Evolutionary conservation across 83 land plant species (phyloP), one percentile per base, ranked within the genome.

Genomic region (Picea abies): DNA sequence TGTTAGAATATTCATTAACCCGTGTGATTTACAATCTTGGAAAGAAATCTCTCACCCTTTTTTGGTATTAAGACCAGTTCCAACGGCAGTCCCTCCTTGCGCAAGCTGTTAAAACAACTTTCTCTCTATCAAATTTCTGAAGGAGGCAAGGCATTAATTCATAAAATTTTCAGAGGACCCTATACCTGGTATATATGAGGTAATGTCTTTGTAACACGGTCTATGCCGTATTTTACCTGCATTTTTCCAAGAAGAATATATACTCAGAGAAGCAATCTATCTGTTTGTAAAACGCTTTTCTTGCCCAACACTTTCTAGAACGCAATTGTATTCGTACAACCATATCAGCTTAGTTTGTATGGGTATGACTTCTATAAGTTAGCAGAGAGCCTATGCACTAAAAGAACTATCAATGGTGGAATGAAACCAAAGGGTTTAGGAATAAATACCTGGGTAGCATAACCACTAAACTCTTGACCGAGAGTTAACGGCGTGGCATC

Each of bases 1-100:
- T 71, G 10, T 7, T 9, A 73, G 23, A n/a, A 44, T n/a, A 3
- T 73, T 10, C 4, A 73, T n/a, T 37, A 73, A n/a, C 17, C 23
- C 19, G 10, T n/a, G 56, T 0, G 11, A 37, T 70, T 17, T 37
- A 16, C 20, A 17, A 19, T 37, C 2, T n/a, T 17, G 41, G 22
- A 67, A 68, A 20, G 1, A 66, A 67, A 75, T 52, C 56, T 37
- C 86, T 73, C 90, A 97, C 99, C 99, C 99, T 78, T 91, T 97
- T 88, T 93, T 95, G 22, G 99, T 88, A 88, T 97, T 97, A 72
- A 97, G 89, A 35, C 99, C 99, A 82, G 98, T 97, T 73, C 99
- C 99, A 10, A 97, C 99, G 75, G 99, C 99, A 85, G 99, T 97
- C 67, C 99, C 99, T 85, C 99, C 99, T 88, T 97, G 99, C 67